A percentile compares a stretch with the other conserved stretches of the same genome.
Conservation (phyloP, 345 rosid genomes). For the Syzygium oleosum region DNA sequence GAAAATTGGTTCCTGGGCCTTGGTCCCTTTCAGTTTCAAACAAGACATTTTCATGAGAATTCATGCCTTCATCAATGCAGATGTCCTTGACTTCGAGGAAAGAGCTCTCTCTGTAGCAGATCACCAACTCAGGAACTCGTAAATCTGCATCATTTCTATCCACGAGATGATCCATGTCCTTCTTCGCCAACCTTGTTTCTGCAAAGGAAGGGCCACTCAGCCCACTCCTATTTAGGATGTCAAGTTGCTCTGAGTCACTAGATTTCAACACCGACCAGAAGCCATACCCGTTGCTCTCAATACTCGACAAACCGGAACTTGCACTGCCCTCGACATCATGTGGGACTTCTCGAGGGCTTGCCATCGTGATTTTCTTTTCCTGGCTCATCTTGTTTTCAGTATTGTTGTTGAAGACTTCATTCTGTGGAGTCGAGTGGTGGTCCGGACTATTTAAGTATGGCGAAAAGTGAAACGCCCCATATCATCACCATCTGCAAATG, state of each 20-base stretch:
- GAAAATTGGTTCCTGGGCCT: background rate
- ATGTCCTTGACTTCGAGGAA: conserved; percentile 66
- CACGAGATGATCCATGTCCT: conserved; percentile 31
- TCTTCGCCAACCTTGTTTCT: conserved; percentile 2
- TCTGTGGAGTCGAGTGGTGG: background rate
- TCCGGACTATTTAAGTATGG: background rate
- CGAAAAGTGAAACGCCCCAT: background rate
- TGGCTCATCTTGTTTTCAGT: conserved; percentile 18
- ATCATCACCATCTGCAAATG: background rate
- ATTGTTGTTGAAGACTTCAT: background rate
- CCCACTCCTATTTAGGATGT: background rate
- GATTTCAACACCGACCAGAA: conserved; percentile 12
- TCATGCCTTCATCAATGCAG: conserved; percentile 66
- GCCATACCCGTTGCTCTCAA: conserved; percentile 8
- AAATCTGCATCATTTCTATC: conserved; percentile 49
- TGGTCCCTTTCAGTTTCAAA: conserved; percentile 18
- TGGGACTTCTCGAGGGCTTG: conserved; percentile 6
- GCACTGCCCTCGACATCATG: conserved; percentile 5
- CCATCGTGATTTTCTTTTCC: conserved; percentile 12
- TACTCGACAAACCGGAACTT: conserved; percentile 4
- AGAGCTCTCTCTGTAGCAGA: conserved; percentile 56
- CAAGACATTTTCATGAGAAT: conserved; percentile 42
- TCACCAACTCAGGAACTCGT: conserved; percentile 52
- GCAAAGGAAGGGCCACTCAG: conserved; percentile 1
- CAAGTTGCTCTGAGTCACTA: conserved; percentile 3